These are phyloP conservation scores for Pseudocercospora eumusae DNA, from an alignment of 2,329 filamentous ascomycete species.

Conservation along the genomic window DNA sequence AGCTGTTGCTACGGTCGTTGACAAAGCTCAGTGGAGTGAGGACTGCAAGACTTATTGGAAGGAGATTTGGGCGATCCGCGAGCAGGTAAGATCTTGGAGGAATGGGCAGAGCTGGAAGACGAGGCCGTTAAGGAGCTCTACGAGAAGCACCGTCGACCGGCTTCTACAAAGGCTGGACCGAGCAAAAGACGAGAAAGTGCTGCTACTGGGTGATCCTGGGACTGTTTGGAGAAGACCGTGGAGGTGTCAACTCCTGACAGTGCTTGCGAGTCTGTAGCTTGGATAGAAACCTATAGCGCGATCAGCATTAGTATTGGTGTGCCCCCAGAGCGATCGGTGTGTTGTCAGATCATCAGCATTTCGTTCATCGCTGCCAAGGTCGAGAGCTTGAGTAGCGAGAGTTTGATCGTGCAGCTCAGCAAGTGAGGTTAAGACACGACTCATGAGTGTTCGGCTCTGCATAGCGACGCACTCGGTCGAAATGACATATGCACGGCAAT, in stretches of 20 bases:
- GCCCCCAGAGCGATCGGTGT: neutral
- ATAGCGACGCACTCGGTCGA: neutral
- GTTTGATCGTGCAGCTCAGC: neutral
- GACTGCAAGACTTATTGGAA: no score
- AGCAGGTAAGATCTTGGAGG: no score
- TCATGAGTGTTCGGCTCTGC: neutral
- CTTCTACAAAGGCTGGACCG: neutral
- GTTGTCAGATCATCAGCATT: neutral
- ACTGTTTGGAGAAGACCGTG: neutral
- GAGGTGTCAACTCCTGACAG: neutral
- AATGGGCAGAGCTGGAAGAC: no score
- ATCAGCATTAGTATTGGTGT: neutral
- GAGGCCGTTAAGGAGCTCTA: neutral
- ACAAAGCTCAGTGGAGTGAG: no score
- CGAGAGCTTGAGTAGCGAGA: neutral
- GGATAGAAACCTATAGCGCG: neutral
- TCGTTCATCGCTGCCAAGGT: neutral
- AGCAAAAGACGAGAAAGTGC: neutral
- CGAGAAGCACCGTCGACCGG: neutral
- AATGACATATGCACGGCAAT: neutral
- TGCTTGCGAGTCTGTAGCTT: neutral
- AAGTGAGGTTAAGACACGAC: neutral
- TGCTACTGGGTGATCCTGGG: neutral
- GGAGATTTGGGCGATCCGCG: no score
- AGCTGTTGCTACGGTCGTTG: no score